Base-by-base conservation (phyloP, 2,329 filamentous ascomycete genomes). In the Fusarium graminum region DNA sequence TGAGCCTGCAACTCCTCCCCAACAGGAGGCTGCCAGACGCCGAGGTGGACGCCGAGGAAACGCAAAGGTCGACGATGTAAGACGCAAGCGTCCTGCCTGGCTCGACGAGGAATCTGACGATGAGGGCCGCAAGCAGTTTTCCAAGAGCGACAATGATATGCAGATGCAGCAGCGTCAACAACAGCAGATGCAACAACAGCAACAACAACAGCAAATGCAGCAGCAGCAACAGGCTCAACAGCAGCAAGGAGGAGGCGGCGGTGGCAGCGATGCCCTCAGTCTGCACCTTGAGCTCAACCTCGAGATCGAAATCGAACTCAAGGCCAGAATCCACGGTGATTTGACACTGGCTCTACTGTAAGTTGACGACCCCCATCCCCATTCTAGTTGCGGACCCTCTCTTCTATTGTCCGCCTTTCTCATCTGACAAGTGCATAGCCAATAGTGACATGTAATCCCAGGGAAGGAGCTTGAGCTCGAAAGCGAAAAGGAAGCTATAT, bases 261-360 rank as follows among this genome's bases (percentile, higher is more conserved):
- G 67, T 29, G 69, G 65, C n/a, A 72, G 72, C 5, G 70, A 74
- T 29, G 58, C 72, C 26, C 80, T 94, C 74, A 90, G 90, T 75
- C 78, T 95, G 71, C 86, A 89, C 36, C 80, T 95, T 22, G 92
- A 95, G 74, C 83, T 93, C 56, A 95, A 95, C 77, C 82, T 95
- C 57, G 92, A 95, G 69, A 85, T 95, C 47, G 92, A 95, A 78
- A 92, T 95, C 63, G 90, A 93, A 72, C 84, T 95, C 63, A 95
- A 95, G 83, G 92, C 92, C 19, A 90, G 90, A 77, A 93, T 95
- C 68, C 89, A 93, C 72, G 93, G 93, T 74, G 93, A 96, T 80
- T 80, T 96, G 67, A 93, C 92, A 32, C 79, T 95, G 67, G 90
- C 89, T 67, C 83, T 95, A 70, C 79, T 86, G 83, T 86, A 80